Percentiles rank a stretch among this genome's conserved stretches.
Evolutionary conservation across 2,329 filamentous ascomycete genomes (phyloP).

Genomic region (Pseudogymnoascus sp.): DNA sequence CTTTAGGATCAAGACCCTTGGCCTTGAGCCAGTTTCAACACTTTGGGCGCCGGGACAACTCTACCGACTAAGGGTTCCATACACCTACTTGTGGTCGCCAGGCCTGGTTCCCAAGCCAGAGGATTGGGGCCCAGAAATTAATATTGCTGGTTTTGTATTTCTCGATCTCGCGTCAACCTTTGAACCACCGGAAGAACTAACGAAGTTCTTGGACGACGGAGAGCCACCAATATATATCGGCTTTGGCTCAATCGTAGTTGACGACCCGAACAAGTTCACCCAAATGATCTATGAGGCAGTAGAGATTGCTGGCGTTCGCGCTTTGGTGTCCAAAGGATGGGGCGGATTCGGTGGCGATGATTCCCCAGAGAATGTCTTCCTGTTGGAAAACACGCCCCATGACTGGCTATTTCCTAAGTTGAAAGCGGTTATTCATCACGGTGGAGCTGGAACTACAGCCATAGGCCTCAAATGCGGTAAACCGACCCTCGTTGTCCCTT

Average conservation of each 20-base stretch:
- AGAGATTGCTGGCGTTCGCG: slow-evolving; percentile 56
- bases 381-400: slow-evolving; percentile 65
- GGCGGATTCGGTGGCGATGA: slow-evolving; percentile 56
- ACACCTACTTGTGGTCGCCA: slow-evolving; percentile 64
- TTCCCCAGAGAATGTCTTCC: slow-evolving; percentile 55
- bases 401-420: slow-evolving; percentile 67
- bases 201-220: slow-evolving; percentile 45
- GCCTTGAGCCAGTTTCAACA: slow-evolving; percentile 63
- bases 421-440: slow-evolving; percentile 60
- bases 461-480: slow-evolving; percentile 62
- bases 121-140: slow-evolving; percentile 60
- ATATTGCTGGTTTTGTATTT: slow-evolving; percentile 70
- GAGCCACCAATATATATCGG: slow-evolving; percentile 62
- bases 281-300: slow-evolving; percentile 62
- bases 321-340: slow-evolving; percentile 66
- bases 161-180: slow-evolving; percentile 57
- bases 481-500: slow-evolving; percentile 67
- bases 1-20: slow-evolving; percentile 59
- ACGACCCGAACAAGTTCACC: slow-evolving; percentile 60
- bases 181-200: slow-evolving; percentile 46
- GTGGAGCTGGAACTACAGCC: slow-evolving; percentile 66
- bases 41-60: slow-evolving; percentile 67
- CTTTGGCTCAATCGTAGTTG: slow-evolving; percentile 66
- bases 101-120: slow-evolving; percentile 55
- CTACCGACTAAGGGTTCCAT: slow-evolving; percentile 63